A percentile compares a stretch with the other conserved stretches of the same genome.
Conservation (phyloP, 495 filamentous ascomycete species). For the Talaromyces wortmannii region DNA sequence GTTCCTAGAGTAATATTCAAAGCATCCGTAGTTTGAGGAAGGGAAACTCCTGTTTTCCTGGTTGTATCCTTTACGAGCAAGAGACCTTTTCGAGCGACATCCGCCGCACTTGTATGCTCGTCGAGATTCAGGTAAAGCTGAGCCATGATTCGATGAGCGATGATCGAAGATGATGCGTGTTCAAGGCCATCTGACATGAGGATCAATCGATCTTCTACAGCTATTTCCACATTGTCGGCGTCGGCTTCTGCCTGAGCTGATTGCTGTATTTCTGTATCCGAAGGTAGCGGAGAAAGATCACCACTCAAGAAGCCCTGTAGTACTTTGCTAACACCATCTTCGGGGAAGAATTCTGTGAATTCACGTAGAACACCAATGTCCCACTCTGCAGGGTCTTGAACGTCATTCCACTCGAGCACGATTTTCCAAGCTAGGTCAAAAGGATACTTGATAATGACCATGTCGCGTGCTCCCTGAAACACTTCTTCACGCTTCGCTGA, state of each 20-base stretch:
- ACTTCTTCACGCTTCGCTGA: constrained; percentile 60
- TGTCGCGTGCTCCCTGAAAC: constrained; percentile 67
- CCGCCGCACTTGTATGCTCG: constrained; percentile 79
- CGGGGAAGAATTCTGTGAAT: constrained; percentile 78
- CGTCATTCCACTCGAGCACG: constrained; percentile 81
- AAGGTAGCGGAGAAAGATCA: constrained; percentile 77
- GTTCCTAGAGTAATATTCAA: constrained; percentile 73
- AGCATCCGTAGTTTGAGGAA: constrained; percentile 63
- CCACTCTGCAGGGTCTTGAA: constrained; percentile 61
- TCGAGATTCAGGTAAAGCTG: constrained; percentile 81
- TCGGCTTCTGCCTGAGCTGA: constrained; percentile 22
- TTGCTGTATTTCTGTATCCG: constrained; percentile 19
- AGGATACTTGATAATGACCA: constrained; percentile 94
- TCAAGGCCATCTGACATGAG: constrained; percentile 81
- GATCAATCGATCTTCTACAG: constrained; percentile 64
- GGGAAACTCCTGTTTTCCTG: constrained; percentile 54
- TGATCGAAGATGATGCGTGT: constrained; percentile 58
- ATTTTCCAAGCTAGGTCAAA: constrained; percentile 88
- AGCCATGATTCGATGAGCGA: constrained; percentile 78
- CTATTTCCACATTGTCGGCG: constrained; percentile 41
- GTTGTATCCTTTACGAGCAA: constrained; percentile 52
- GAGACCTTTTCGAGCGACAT: constrained; percentile 66
- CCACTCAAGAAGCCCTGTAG: constrained; percentile 74
- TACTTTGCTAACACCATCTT: constrained; percentile 72
- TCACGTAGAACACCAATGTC: constrained; percentile 69